Conservation (phyloP, 225 moss, liverwort and hornwort genomes). For the Asterella californica region DNA sequence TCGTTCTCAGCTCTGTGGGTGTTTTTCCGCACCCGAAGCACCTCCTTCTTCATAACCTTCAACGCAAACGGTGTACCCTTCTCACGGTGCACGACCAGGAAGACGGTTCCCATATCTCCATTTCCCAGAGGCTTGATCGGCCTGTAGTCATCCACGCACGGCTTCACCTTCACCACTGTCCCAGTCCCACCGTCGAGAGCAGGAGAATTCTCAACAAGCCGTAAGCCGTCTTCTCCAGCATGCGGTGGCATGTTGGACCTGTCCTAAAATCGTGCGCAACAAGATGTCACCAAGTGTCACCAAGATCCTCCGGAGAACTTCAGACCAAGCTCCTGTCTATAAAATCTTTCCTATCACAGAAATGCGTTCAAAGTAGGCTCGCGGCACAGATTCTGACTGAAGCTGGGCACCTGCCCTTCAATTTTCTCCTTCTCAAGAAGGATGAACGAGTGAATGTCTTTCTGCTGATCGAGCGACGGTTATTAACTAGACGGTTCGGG, state of each 20-base stretch:
- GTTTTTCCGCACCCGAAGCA: slow-evolving; percentile 24
- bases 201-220: not conserved
- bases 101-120: slow-evolving; percentile 55
- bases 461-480: no score
- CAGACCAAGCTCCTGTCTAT: no score
- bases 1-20: slow-evolving; percentile 37
- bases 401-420: no score
- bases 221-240: slow-evolving; percentile 18
- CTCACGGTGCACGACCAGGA: slow-evolving; percentile 27
- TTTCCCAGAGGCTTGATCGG: slow-evolving; percentile 40
- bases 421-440: no score
- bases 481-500: no score
- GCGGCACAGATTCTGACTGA: no score
- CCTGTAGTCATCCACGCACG: slow-evolving; percentile 28
- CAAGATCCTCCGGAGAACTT: no score
- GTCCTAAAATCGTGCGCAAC: no score
- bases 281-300: no score
- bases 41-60: slow-evolving; percentile 57
- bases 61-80: slow-evolving; percentile 38
- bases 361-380: no score
- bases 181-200: slow-evolving; percentile 2
- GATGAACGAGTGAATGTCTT: no score
- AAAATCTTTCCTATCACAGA: no score
- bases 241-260: slow-evolving; percentile 34
- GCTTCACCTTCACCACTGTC: not conserved